Evolutionary conservation across 352 stramenopile species (phyloP).

Genomic region (Aphanomyces astaci): DNA sequence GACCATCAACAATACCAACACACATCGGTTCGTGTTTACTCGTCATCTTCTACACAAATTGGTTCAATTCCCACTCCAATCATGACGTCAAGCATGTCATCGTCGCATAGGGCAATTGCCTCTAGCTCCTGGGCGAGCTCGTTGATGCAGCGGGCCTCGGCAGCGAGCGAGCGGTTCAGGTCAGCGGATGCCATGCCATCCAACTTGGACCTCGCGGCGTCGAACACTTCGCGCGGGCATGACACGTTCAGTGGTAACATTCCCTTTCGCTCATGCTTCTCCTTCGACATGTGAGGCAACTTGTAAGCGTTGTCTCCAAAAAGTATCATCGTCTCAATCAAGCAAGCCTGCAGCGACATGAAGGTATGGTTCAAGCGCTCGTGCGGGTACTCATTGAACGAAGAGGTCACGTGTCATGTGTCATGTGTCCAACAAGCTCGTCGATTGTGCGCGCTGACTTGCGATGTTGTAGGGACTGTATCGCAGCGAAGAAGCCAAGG

Average conservation of each 20-base stretch:
- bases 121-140: not conserved
- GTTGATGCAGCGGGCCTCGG: not conserved
- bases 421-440: not conserved
- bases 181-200: not conserved
- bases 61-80: not conserved
- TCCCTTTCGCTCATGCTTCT: not conserved
- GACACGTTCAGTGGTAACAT: not conserved
- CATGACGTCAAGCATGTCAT: not conserved
- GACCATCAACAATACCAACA: not conserved
- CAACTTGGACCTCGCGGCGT: not conserved
- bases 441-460: not conserved
- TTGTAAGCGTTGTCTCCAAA: not conserved
- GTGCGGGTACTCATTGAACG: not conserved
- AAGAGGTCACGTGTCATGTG: too few relatives aligned
- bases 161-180: not conserved
- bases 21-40: not conserved
- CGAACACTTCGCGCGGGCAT: not conserved
- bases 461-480: too few relatives aligned
- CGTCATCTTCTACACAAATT: not conserved
- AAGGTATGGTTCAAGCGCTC: not conserved
- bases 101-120: not conserved
- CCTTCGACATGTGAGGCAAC: not conserved
- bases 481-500: not conserved
- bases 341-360: not conserved
- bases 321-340: not conserved